Base-by-base conservation (phyloP, 106 monocot genomes). In the Cymbidium sinense region DNA sequence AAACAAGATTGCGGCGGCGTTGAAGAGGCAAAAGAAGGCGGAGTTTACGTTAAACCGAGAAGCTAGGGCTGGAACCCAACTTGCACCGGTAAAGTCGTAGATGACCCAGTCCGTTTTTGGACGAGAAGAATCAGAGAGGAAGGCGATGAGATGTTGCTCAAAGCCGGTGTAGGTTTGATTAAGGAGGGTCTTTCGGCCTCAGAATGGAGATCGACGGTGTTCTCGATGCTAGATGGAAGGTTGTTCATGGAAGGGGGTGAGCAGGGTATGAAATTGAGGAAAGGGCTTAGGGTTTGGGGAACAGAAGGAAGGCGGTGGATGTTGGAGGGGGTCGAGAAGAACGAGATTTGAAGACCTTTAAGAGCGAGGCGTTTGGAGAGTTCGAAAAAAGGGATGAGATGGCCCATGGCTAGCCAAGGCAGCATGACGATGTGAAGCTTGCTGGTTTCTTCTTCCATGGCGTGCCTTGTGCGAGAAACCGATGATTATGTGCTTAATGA, bases 361-460 rank as follows among this genome's bases (percentile, higher is more conserved):
- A 13, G 20, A 2, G 81, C 81, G 44, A 81, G n/a, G 35, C 64
- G 75, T 50, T 51, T 75, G 65, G 81, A 43, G 44, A 81, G 81
- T 50, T 81, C 81, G 20, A 81, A n/a, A 67, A 81, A 81, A 18
- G 75, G 81, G 44, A 81, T 50, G 25, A 76, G 81, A 50, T 81
- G 81, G 43, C 76, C 77, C 30, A 76, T 64, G 20, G 82, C 76
- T 2, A 70, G 77, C 69, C 82, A 82, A 28, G 77, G 76, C 2
- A 82, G 70, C 70, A 77, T 70, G 4, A 55, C 82, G 27, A 82
- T 77, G 70, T 77, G 77, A 43, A 81, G 67, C 67, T 67, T 31
- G 0, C 67, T n/a, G 20, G 13, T 12, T 30, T 67, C 67, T 13
- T 31, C 30, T 67, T 28, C 67, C 67, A 67, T 67, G 31, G 58